Base-by-base conservation (phyloP, 805 yeast species). In the Priceomyces fermenticarens region DNA sequence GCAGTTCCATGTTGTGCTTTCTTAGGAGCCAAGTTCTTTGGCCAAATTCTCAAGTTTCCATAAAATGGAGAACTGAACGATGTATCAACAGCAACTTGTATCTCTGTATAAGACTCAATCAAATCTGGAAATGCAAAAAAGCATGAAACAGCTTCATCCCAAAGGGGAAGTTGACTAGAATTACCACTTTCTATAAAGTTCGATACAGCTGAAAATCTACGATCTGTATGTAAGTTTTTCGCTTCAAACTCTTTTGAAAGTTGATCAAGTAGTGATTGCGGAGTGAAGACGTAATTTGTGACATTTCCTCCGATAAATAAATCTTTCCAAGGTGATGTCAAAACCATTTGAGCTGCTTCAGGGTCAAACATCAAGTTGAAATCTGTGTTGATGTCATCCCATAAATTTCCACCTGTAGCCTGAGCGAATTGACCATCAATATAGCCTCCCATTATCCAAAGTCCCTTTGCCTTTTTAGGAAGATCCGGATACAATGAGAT, bases 371-470 rank as follows among this genome's bases (percentile, higher is more conserved):
- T 66, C 38, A 68, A 50, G 53, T 70, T 68, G 53, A 70, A 65
- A 46, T 70, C 74, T 30, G 72, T 65, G 55, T 65, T 63, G 47
- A 68, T 55, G 46, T 69, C 73, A 36, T 61, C 57, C 7, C 42
- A 43, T 3, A 41, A 35, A 27, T 44, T 42, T 6, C 42, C 44
- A 8, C 55, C 55, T 15, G 62, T 53, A 26, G 63, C 67, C 37
- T 62, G 65, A 3, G 64, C 66, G 39, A 59, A 62, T 51, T 68
- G 73, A 32, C 50, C 61, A 52, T 70, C 75, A 39, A 67, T 55
- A 49, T 65, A 70, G 14, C 73, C 75, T 38, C 74, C 75, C 74
- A 69, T 69, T 43, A 68, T 57, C 52, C 59, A 67, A 36, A 69
- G 50, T 35, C 65, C 67, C 26, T 58, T 70, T 36, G 70, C 65